phyloP scores from a whole-genome alignment of 2,329 filamentous ascomycete genomes.

The Clonostachys rosea region DNA sequence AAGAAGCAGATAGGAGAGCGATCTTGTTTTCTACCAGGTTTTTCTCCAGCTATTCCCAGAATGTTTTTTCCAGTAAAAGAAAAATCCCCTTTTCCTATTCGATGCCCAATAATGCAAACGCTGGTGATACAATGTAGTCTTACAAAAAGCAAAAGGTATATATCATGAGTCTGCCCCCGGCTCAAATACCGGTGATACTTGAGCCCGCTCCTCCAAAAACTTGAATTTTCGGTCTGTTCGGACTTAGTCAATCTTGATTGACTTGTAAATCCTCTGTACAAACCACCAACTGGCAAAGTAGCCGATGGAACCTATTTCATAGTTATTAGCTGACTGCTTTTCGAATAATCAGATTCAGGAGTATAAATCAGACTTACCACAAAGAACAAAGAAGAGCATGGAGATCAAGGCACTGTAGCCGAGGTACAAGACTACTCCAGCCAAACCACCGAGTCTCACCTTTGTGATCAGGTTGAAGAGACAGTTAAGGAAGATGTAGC shows the following conservation, averaged over 20 bases:
- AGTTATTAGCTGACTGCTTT: conserved; percentile 9
- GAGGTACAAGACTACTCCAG: conserved; percentile 85
- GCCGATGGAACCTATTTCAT: conserved; percentile 74
- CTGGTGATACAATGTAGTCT: conserved; percentile 24
- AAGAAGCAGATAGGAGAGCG: too few relatives aligned
- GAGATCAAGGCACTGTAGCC: conserved; percentile 89
- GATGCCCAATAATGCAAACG: conserved; percentile 9
- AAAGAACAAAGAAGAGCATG: conserved; percentile 88
- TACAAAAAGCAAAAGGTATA: conserved; percentile 9
- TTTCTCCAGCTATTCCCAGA: too few relatives aligned
- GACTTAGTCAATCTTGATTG: conserved; percentile 94
- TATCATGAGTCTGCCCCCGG: not conserved
- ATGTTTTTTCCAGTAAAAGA: too few relatives aligned
- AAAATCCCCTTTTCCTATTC: too few relatives aligned
- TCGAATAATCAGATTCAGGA: not conserved
- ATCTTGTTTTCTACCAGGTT: too few relatives aligned
- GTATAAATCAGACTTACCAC: conserved; percentile 58
- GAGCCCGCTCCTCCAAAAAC: not conserved
- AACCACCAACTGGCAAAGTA: conserved; percentile 96
- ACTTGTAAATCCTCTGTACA: conserved; percentile 87
- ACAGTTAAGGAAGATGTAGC: conserved; percentile 89
- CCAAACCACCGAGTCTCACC: conserved; percentile 77
- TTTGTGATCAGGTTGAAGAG: conserved; percentile 88
- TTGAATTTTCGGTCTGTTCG: not conserved
- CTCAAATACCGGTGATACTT: too few relatives aligned